Base-by-base conservation (phyloP, 441 rosid genomes). In the Flueggea neowawraea region DNA sequence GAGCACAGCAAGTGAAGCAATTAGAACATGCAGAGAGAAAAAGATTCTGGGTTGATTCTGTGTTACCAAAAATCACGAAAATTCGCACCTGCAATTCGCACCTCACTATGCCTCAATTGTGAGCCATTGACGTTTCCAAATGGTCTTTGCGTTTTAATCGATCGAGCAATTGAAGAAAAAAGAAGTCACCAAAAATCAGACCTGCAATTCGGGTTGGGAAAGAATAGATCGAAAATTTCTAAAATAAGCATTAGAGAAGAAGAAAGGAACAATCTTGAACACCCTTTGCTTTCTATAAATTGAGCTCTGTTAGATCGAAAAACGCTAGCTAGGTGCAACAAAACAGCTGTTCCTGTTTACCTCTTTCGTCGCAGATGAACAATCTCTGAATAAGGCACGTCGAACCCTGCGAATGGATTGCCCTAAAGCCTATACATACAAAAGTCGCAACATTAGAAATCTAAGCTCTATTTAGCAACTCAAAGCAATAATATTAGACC, bases 281-380 rank as follows among this genome's bases (percentile, higher is more conserved):
- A 22, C 28, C 28, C 28, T 22, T 22, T 22, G 28, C 28, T 22
- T 22, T 22, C 28, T 22, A 22, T 22, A 22, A 22, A 22, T 22
- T 22, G 28, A 22, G 28, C 28, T 22, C 28, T 14, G 31, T 6
- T 31, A 36, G 52, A 56, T 22, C 16, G 54, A 56, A 57, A 39
- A 10, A 9, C 11, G 16, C 50, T 3, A 13, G 16, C 13, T 16
- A 22, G 45, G 48, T 68, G 5, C 7, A 9, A 45, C 15, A n/a
- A 10, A 17, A 50, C 44, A 8, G 22, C 41, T 36, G 9, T 5
- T 36, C 9, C 28, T 10, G 3, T 22, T 31, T 43, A 79, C 91
- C 83, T 83, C 76, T 74, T 80, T 85, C 12, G 73, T 73, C 1
- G 72, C 73, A 60, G 93, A 75, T n/a, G 85, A 64, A 71, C 74